Evolutionary conservation across 768 basidiomycete species (phyloP).

Genomic region (Suillus americanus): DNA sequence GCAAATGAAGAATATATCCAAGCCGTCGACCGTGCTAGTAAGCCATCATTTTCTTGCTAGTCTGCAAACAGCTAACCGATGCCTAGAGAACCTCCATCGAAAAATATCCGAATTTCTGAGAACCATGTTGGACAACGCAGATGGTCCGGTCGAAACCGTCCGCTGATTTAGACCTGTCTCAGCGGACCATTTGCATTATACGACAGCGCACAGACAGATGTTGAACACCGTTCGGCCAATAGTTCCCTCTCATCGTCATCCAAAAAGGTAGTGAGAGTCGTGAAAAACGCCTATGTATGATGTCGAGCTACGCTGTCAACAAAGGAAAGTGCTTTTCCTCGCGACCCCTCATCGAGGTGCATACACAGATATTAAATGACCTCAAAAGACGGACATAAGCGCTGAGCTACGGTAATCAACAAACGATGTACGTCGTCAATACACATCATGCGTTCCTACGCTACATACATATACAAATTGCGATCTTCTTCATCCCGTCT

Average conservation of each 20-base stretch:
- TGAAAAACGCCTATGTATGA: not conserved
- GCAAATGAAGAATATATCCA: slow-evolving; percentile 76
- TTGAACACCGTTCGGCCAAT: not conserved
- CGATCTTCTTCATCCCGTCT: slow-evolving; percentile 71
- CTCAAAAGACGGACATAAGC: not conserved
- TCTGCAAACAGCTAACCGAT: not conserved
- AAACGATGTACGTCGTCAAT: slow-evolving; percentile 55
- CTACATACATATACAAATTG: slow-evolving; percentile 77
- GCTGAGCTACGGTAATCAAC: slow-evolving; percentile 27
- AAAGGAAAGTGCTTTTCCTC: not conserved
- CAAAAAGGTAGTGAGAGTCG: not conserved
- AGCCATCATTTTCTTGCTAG: slow-evolving; percentile 28
- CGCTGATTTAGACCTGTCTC: not conserved
- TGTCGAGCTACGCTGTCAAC: not conserved
- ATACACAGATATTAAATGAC: too few relatives aligned
- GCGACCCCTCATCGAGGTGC: not conserved
- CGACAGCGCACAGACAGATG: not conserved
- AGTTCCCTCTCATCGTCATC: not conserved
- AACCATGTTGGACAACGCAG: slow-evolving; percentile 55
- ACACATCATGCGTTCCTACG: slow-evolving; percentile 39
- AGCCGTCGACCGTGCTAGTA: slow-evolving; percentile 77
- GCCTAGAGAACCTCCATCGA: slow-evolving; percentile 54
- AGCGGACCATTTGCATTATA: not conserved
- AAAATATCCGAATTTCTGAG: slow-evolving; percentile 61
- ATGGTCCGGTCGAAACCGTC: slow-evolving; percentile 18